Evolutionary conservation across 306 rosid species (phyloP), one percentile per base, ranked within the genome.

Genomic region (Sicyos edulis): DNA sequence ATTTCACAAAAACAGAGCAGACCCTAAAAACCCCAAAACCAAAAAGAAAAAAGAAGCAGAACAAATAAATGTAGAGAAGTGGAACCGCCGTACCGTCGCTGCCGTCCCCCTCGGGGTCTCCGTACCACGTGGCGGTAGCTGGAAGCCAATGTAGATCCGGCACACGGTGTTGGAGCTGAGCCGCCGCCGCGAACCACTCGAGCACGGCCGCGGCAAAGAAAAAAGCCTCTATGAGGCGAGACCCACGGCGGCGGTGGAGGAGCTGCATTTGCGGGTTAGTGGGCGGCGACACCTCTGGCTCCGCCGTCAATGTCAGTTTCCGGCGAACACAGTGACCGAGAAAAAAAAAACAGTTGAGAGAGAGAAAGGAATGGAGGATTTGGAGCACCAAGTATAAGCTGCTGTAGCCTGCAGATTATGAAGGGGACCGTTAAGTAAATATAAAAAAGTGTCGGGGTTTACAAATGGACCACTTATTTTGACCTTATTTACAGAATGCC

Each of bases 51-150:
- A n/a, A n/a, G n/a, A n/a, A n/a, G n/a, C 17, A 62, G 32, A 80
- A 54, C 40, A 72, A 44, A 24, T 2, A 37, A 7, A n/a, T 6
- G 47, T 47, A 11, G 69, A 40, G 26, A 77, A 63, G 0, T 56
- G 68, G 16, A 49, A 42, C 14, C 20, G 45, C 14, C 62, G 78
- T 80, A 92, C 98, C 98, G 73, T 81, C 82, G 78, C 98, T 93
- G 29, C 98, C 98, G 64, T 93, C 96, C n/a, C 98, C 98, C 72
- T 93, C 96, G 12, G 98, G 89, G 26, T 75, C 81, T 19, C 98
- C 98, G 62, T 93, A 93, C 98, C 98, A 92, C 6, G 98, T 92
- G 74, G 96, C 98, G 32, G 80, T 79, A 58, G 93, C 98, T 0
- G 91, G 81, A 37, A 75, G 54, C 98, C 98, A 92, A 83, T 84